These are phyloP conservation scores for Tricholoma matsutake DNA, from an alignment of 768 basidiomycete species.

Conservation along the genomic window DNA sequence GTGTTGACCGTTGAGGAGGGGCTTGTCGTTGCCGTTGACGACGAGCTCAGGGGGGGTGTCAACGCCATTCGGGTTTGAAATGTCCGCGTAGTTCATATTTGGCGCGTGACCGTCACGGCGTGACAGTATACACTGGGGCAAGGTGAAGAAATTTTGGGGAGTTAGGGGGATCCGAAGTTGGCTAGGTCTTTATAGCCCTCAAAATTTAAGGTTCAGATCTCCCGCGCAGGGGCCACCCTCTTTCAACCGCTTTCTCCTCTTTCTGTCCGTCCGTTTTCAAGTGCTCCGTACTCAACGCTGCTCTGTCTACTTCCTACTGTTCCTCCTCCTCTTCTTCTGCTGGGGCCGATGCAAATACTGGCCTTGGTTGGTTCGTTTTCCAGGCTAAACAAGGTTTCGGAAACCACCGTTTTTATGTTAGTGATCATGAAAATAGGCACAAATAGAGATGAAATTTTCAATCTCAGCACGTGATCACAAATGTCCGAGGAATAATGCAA, in stretches of 20 bases:
- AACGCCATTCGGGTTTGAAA: slow-evolving; percentile 32
- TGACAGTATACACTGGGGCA: slow-evolving; percentile 46
- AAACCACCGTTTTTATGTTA: slow-evolving; percentile 67
- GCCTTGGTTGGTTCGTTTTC: slow-evolving; percentile 80
- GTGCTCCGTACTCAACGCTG: background rate
- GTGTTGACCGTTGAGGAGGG: slow-evolving; percentile 6
- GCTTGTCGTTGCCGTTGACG: slow-evolving; percentile 39
- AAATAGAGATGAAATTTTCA: slow-evolving; percentile 30
- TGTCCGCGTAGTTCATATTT: slow-evolving; percentile 60
- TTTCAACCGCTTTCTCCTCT: slow-evolving; percentile 29
- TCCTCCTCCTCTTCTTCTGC: slow-evolving; percentile 59
- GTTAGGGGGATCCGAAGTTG: slow-evolving; percentile 65
- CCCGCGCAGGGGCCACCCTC: slow-evolving; percentile 68
- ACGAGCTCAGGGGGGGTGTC: slow-evolving; percentile 18
- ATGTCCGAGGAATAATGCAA: slow-evolving; percentile 9
- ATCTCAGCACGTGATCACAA: slow-evolving; percentile 32
- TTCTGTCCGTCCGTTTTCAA: slow-evolving; percentile 30
- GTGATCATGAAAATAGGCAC: slow-evolving; percentile 44
- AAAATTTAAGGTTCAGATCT: slow-evolving; percentile 84
- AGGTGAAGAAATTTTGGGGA: slow-evolving; percentile 73
- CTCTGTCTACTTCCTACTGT: slow-evolving; percentile 29
- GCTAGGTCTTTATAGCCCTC: slow-evolving; percentile 79
- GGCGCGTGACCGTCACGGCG: slow-evolving; percentile 76
- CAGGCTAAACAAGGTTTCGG: slow-evolving; percentile 68
- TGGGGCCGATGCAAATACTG: slow-evolving; percentile 68